Evolutionary conservation across 768 basidiomycete species (phyloP), one percentile per base, ranked within the genome.

Genomic region (Xerocomus potaroensis): DNA sequence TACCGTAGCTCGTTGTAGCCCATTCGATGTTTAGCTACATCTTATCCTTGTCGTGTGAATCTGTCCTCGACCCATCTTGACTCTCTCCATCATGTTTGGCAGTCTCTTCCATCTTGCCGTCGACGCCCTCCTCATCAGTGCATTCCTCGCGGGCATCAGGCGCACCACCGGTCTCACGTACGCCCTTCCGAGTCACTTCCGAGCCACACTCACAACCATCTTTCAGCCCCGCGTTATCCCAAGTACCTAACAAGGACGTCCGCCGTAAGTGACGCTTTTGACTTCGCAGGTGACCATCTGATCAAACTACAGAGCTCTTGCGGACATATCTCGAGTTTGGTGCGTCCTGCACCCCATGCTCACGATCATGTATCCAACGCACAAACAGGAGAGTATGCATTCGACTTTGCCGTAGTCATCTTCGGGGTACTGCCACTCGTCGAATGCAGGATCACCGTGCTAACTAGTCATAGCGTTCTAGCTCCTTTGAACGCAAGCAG

Each of bases 151-250:
- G 9, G 91, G 90, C n/a, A 67, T 92, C 45, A 84, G 78, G 63
- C 81, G 91, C 21, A 80, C 84, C 3, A 92, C 91, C 0, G 90
- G 90, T 40, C 67, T 94, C 50, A 91, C 91, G 91, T 91, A 70
- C 47, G 85, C 73, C 12, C 48, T 27, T 32, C 29, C 19, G 6
- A 19, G 11, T 33, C 19, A 2, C 10, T 2, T 21, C 24, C 35
- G 12, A 9, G 22, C 29, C 23, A 12, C 15, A 8, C 45, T 53
- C 49, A 49, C 41, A 48, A 41, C 45, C 5, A 3, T 15, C 0
- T 8, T 23, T 7, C 34, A 92, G 90, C 9, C 90, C 87, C 32
- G 83, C 83, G 14, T 67, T 94, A 9, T 69, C 78, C 4, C 78
- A 79, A 56, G 83, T 94, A 1, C 84, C 87, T 3, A 92, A 92